phyloP scores from a whole-genome alignment of 495 filamentous ascomycete species.

The Copromyces sp. region DNA sequence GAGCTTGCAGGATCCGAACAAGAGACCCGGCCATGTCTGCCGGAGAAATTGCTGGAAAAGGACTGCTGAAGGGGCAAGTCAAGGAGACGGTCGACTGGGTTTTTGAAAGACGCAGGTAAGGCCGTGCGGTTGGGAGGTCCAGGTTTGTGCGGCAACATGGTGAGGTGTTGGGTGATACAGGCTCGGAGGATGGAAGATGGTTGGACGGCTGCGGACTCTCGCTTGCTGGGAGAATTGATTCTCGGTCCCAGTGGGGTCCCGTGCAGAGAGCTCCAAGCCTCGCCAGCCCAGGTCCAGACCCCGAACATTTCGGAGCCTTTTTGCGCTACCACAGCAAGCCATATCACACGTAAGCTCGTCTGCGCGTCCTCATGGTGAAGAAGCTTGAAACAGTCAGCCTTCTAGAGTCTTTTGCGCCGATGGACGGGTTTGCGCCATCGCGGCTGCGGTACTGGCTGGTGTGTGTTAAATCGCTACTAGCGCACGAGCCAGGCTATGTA shows the following conservation, averaged over 20 bases:
- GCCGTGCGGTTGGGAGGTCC: not conserved
- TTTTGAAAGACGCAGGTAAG: not conserved
- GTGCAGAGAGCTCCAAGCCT: constrained; percentile 4
- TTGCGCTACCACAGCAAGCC: not conserved
- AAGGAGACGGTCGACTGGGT: not conserved
- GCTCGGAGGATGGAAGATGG: not conserved
- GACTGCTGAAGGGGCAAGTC: not conserved
- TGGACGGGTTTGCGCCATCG: not conserved
- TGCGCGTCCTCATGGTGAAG: not conserved
- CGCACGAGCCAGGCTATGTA: constrained; percentile 8
- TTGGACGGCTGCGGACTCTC: not conserved
- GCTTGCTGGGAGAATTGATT: constrained; percentile 12
- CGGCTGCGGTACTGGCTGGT: not conserved
- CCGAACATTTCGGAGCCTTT: not conserved
- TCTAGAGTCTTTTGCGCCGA: not conserved
- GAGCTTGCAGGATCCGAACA: not conserved
- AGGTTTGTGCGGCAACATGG: not conserved
- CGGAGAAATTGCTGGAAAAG: not conserved
- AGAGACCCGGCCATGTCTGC: not conserved
- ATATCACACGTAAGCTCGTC: not conserved
- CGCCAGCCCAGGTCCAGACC: constrained; percentile 2
- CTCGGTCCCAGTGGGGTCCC: constrained; percentile 21
- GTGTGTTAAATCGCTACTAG: not conserved
- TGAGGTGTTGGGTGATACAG: not conserved
- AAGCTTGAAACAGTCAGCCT: not conserved